Evolutionary conservation across 2,329 filamentous ascomycete genomes (phyloP).

Genomic region (Calonectria pseudoreteaudii): DNA sequence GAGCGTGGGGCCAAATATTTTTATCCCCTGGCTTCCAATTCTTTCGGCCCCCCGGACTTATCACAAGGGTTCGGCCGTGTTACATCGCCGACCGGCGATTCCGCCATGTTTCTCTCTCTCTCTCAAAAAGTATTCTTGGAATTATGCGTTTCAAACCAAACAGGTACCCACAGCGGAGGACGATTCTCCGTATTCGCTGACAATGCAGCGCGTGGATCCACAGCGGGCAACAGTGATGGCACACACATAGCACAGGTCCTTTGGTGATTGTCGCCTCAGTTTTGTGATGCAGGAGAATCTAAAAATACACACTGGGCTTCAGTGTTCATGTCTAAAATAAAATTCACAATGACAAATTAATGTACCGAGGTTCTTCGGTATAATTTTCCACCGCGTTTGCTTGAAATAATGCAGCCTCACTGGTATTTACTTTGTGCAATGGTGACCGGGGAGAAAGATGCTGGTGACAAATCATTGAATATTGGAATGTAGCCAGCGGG

Average conservation of each 20-base stretch:
- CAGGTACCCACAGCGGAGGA: neutral
- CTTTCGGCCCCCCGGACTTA: neutral
- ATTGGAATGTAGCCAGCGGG: neutral
- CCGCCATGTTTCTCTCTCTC: neutral
- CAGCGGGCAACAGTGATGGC: neutral
- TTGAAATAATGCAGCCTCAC: neutral
- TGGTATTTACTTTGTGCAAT: neutral
- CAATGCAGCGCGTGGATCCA: neutral
- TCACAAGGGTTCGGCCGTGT: neutral
- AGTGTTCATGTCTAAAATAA: neutral
- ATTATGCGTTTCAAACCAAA: neutral
- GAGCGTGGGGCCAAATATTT: neutral
- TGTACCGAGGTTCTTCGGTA: neutral
- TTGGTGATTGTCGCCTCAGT: neutral
- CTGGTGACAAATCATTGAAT: neutral
- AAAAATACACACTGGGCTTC: neutral
- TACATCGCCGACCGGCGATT: slow-evolving; percentile 3
- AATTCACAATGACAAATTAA: neutral
- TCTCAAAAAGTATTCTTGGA: neutral
- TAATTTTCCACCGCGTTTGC: neutral
- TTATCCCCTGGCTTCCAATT: neutral
- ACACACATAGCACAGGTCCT: neutral
- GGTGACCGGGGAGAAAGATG: neutral
- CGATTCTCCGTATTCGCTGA: neutral
- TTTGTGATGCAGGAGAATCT: neutral